phyloP scores from a whole-genome alignment of 345 rosid genomes.

The Eucalyptus fibrosa region DNA sequence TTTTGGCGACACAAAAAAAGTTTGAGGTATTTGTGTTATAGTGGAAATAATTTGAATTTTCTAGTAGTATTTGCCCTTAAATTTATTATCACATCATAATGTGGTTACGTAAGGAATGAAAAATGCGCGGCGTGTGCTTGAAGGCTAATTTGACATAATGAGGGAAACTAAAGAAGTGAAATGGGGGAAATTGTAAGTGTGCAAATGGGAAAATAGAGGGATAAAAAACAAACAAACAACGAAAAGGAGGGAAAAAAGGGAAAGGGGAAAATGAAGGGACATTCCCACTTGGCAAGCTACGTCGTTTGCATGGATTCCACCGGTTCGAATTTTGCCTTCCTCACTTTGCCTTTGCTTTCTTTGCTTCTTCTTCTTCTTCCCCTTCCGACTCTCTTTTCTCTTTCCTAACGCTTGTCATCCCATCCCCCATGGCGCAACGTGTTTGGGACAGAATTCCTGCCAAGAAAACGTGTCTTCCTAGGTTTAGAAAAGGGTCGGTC shows the following conservation, averaged over 20 bases:
- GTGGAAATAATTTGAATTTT: too few species aligned
- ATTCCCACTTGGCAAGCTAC: background rate
- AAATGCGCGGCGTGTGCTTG: background rate
- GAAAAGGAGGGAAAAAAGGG: background rate
- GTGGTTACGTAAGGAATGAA: background rate
- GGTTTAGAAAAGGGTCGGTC: background rate
- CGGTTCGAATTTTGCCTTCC: background rate
- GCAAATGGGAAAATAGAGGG: background rate
- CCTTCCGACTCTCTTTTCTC: background rate
- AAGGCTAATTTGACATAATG: background rate
- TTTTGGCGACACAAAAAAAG: too few species aligned
- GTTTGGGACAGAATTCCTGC: background rate
- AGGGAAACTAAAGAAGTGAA: background rate
- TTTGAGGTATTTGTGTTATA: too few species aligned
- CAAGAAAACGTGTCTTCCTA: background rate
- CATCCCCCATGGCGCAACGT: background rate
- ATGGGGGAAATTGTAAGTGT: background rate
- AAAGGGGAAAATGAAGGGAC: background rate
- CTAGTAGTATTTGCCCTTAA: too few species aligned
- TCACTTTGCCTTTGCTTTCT: background rate
- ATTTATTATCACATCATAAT: background rate
- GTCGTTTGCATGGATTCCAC: background rate
- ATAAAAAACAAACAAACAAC: background rate
- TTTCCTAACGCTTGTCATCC: background rate
- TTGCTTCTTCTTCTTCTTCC: background rate